Percentiles rank a stretch among this genome's conserved stretches.
These are phyloP conservation scores for Bacterosira constricta DNA, from an alignment of 108 stramenopile genomes.

Conservation along the genomic window DNA sequence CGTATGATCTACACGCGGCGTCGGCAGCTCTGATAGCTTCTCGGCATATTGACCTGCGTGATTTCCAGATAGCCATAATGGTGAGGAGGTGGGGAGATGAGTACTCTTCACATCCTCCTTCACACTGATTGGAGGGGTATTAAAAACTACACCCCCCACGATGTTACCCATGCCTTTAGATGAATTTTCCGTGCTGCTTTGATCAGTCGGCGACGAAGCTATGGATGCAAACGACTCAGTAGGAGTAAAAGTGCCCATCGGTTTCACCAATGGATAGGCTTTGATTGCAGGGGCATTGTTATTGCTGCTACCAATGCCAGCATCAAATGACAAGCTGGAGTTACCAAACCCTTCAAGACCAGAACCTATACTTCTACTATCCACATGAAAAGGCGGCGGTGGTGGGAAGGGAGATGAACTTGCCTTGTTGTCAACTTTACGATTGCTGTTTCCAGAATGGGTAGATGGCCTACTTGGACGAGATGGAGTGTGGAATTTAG, in stretches of 20 bases:
- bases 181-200: neutral
- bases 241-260: slow-evolving; percentile 47
- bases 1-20: slow-evolving; percentile 46
- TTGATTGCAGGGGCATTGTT: neutral
- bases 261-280: slow-evolving; percentile 21
- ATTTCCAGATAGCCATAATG: slow-evolving; percentile 2
- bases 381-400: slow-evolving; percentile 22
- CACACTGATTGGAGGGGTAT: slow-evolving; percentile 3
- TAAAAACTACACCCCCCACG: neutral
- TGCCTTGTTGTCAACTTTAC: slow-evolving; percentile 4
- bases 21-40: slow-evolving; percentile 33
- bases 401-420: neutral
- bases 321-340: neutral
- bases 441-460: slow-evolving; percentile 1
- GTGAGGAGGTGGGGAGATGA: neutral
- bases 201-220: neutral
- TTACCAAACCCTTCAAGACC: slow-evolving; percentile 27
- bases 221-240: slow-evolving; percentile 42
- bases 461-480: slow-evolving; percentile 16
- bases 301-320: neutral
- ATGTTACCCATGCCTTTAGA: neutral
- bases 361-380: slow-evolving; percentile 22
- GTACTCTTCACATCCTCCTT: neutral
- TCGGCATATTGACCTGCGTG: neutral
- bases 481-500: slow-evolving; percentile 22